Percentiles rank a stretch among this genome's conserved stretches.
Evolutionary conservation across 192 early-diverging fungal species (phyloP).

Genomic region (Phlyctochytrium bullatum): DNA sequence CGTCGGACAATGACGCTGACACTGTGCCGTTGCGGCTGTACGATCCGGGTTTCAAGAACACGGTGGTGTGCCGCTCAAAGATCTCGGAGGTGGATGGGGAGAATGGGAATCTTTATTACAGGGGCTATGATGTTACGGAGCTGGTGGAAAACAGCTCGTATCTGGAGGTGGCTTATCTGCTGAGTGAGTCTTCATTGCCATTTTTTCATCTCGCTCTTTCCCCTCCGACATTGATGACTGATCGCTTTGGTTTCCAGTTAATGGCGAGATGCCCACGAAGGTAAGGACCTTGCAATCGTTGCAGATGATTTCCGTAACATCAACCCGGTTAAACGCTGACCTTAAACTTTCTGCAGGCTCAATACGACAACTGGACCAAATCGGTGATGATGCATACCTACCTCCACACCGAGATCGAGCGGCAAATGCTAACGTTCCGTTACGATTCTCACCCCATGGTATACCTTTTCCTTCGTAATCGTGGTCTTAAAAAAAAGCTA

Average conservation of each 20-base stretch:
- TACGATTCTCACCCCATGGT: constrained; percentile 69
- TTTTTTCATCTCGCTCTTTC: too few species aligned
- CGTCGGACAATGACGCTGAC: constrained; percentile 27
- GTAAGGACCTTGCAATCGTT: too few species aligned
- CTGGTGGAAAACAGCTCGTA: constrained; percentile 60
- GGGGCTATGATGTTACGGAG: constrained; percentile 63
- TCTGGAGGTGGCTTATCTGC: constrained; percentile 63
- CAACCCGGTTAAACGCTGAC: background rate
- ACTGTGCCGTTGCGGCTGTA: constrained; percentile 42
- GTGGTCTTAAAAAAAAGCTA: background rate
- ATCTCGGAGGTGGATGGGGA: constrained; percentile 40
- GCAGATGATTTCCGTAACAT: background rate
- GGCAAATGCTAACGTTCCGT: constrained; percentile 57
- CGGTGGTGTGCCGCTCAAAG: constrained; percentile 45
- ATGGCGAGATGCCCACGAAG: constrained; percentile 40
- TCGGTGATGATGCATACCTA: constrained; percentile 56
- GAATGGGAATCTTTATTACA: constrained; percentile 39
- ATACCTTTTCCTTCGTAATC: constrained; percentile 20
- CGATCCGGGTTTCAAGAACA: constrained; percentile 54
- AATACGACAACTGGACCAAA: constrained; percentile 44
- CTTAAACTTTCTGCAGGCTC: constrained; percentile 14
- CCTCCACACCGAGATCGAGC: constrained; percentile 55
- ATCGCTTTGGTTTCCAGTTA: constrained; percentile 25
- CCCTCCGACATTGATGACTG: background rate
- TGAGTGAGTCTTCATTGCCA: constrained; percentile 29